Evolutionary conservation across 257 asterid species (phyloP).

Genomic region (Coffea eugenioides): DNA sequence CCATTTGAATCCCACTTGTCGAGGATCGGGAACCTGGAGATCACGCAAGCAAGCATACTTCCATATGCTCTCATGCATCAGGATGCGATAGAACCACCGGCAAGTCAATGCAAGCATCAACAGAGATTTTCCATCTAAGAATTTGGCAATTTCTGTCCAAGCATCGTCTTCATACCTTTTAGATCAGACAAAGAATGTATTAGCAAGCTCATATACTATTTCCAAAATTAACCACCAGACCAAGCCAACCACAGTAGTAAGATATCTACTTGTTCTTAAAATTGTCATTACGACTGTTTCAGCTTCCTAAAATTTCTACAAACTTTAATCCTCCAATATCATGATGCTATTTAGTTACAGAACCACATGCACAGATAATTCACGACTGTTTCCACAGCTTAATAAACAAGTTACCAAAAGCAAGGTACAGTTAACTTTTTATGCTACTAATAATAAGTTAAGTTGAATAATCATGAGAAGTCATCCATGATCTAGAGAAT

Average conservation of each 20-base stretch:
- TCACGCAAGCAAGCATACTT: conserved; percentile 82
- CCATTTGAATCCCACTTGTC: conserved; percentile 68
- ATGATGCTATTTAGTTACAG: background rate
- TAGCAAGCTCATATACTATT: background rate
- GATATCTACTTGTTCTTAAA: background rate
- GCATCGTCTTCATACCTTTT: conserved; percentile 81
- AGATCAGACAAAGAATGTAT: conserved; percentile 4
- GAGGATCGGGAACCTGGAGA: conserved; percentile 89
- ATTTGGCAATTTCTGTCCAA: conserved; percentile 95
- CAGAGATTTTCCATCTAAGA: conserved; percentile 84
- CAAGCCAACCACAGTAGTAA: background rate
- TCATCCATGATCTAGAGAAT: too few species aligned
- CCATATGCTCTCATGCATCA: conserved; percentile 82
- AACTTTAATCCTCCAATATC: background rate
- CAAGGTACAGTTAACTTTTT: too few species aligned
- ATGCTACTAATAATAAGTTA: too few species aligned
- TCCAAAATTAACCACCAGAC: background rate
- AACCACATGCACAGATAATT: background rate
- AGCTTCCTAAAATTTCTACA: background rate
- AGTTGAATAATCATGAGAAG: background rate
- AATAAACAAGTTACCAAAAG: background rate
- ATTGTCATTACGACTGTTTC: conserved; percentile 2
- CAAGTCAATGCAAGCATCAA: conserved; percentile 77
- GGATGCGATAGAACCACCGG: conserved; percentile 71
- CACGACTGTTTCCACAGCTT: background rate